Base-by-base conservation (phyloP, 148 eudicot species). In the Selenicereus undatus region DNA sequence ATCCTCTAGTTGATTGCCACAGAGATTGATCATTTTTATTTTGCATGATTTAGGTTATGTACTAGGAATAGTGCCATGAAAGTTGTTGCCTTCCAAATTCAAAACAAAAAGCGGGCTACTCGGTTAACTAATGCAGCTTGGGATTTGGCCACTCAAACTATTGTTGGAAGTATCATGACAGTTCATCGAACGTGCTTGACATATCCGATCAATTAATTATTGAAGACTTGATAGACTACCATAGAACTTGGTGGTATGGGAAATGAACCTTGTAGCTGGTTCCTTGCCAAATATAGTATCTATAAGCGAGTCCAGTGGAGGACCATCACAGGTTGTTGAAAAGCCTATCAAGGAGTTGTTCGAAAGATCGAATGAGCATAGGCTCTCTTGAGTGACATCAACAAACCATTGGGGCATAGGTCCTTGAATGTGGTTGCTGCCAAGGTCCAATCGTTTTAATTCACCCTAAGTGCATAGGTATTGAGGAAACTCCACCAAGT, bases 401-500 rank as follows among this genome's bases (percentile, higher is more conserved):
- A 52, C 13, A 52, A 52, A 52, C 58, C 58, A 52, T 52, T 52
- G 58, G 8, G 58, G 58, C 1, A 52, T 52, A 52, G 18, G 9
- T 11, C 88, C 88, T 30, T 86, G 36, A 5, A 88, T 79, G 30
- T 27, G 80, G 78, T 88, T 86, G 35, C 36, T 22, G 17, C 80
- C 11, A 66, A 87, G 74, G 10, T 74, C 1, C 13, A 52, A 17
- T 8, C 1, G 16, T 11, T 52, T 52, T 17, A 52, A 17, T 52
- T 52, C 58, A 52, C 8, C 4, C 18, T 52, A 8, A 52, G 16
- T 52, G 16, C 18, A 17, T 52, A 52, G 1, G 58, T 2, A 52
- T 17, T 52, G 1, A 11, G 58, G 9, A 17, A 52, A 52, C 58
- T 52, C 58, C 16, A 17, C 18, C 9, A 52, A 17, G 58, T 52